Base-by-base conservation (phyloP, 2,329 filamentous ascomycete genomes). In the Penicillium palitans region DNA sequence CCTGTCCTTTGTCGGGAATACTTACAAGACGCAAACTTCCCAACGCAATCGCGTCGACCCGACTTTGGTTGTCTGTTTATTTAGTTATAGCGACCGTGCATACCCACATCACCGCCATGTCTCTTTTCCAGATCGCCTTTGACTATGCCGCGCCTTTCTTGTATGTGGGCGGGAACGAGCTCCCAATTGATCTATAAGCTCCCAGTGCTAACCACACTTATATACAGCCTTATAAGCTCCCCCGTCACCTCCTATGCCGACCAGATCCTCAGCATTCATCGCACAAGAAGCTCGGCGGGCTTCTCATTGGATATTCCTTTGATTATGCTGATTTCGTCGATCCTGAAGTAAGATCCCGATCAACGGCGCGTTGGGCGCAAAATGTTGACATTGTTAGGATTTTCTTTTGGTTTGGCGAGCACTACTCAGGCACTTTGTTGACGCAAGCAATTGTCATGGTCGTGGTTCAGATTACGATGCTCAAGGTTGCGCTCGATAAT, bases 281-380 rank as follows among this genome's bases (percentile, higher is more conserved):
- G 80, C 63, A 81, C 75, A 58, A 80, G 83, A 65, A 84, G 78
- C 57, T 87, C 84, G 4, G 82, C 82, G 35, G 86, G 86, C 33
- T 88, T 88, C 74, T 87, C 85, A 17, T 76, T 88, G 65, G 86
- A 88, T 68, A 87, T 88, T 39, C 85, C 85, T 17, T 73, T 88
- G 66, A 88, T 88, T 63, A 88, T 88, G 85, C 82, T 88, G 19
- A 78, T 86, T 57, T 82, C 85, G 35, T 87, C 84, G 39, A 85
- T 87, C 58, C 70, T 87, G 19, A 88, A 88, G 83, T 85, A 70
- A 65, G 61, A 57, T 25, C 19, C 21, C 52, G 41, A 19, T 50
- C n/a, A 39, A 35, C 27, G 49, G 41, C 39, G 56, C 41, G 25
- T 60, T 27, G 52, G 57, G 41, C 1, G 40, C 33, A 27, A 40